Base-by-base conservation (phyloP, 148 eudicot species). In the Rhododendron ferrugineum region DNA sequence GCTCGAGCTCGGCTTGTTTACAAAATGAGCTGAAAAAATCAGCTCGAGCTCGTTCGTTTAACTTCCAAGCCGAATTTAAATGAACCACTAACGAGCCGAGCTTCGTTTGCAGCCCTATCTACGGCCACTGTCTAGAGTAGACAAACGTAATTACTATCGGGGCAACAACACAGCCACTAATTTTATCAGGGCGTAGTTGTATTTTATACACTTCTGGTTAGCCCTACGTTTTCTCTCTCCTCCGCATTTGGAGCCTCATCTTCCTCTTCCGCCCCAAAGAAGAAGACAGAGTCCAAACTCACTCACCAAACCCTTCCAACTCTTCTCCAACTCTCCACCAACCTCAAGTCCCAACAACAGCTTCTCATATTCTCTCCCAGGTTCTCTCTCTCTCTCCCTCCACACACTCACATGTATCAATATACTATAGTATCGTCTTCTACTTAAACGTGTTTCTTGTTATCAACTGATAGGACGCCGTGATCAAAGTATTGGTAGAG, bases 201-300 rank as follows among this genome's bases (percentile, higher is more conserved):
- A 10, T 11, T 2, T n/a, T n/a, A n/a, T 72, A 49, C 37, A 40
- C 56, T 58, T 74, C 40, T 56, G 18, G 52, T 76, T 40, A 76
- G n/a, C 37, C 73, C 82, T 42, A 46, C 52, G 44, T 32, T 9
- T 72, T 26, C 28, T 49, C 42, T 64, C 18, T 11, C 49, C 85
- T 50, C 64, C 64, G 46, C 54, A 3, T 26, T 73, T 30, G 74
- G 86, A 84, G 86, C 86, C 86, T 60, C 86, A 60, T 84, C 86
- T 78, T 84, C 73, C 70, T 54, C 66, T 79, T 66, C 72, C 72
- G 14, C 72, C 5, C 72, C 32, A 26, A 26, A 26, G 37, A 60
- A 44, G 36, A 44, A 32, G 70, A 34, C 47, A 23, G 37, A 46
- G 68, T 44, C 30, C 44, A 26, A 47, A 7, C 40, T 3, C 60